Conservation (phyloP, 2,329 filamentous ascomycete genomes). For the Pseudogymnoascus sp. region DNA sequence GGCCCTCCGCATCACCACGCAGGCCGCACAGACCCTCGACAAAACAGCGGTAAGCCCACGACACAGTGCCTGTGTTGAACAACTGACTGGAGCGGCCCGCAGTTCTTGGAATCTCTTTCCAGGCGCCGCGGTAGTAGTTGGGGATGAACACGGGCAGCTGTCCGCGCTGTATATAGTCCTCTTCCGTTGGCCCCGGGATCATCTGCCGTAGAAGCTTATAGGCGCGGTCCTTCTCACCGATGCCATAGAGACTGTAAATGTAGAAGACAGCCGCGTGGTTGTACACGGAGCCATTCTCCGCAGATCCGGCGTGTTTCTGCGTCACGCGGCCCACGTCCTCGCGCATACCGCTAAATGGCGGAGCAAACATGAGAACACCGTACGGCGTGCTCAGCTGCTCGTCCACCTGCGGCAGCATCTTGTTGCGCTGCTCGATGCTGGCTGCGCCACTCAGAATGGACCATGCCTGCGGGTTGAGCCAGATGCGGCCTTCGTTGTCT, state of each 20-base stretch:
- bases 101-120: slow-evolving; percentile 40
- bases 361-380: slow-evolving; percentile 48
- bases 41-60: slow-evolving; percentile 48
- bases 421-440: slow-evolving; percentile 32
- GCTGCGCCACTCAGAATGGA: slow-evolving; percentile 47
- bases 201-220: slow-evolving; percentile 44
- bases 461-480: slow-evolving; percentile 51
- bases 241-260: slow-evolving; percentile 43
- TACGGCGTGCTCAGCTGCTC: slow-evolving; percentile 45
- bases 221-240: slow-evolving; percentile 42
- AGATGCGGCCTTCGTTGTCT: slow-evolving; percentile 47
- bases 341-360: slow-evolving; percentile 46
- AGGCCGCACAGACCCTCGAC: slow-evolving; percentile 49
- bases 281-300: slow-evolving; percentile 51
- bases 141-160: slow-evolving; percentile 51
- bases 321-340: slow-evolving; percentile 52
- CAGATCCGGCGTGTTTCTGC: slow-evolving; percentile 49
- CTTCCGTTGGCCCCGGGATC: slow-evolving; percentile 43
- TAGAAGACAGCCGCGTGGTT: slow-evolving; percentile 51
- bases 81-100: slow-evolving; percentile 48
- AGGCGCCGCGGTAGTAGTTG: slow-evolving; percentile 50
- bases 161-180: slow-evolving; percentile 44
- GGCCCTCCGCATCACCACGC: slow-evolving; percentile 39
- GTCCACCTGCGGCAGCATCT: slow-evolving; percentile 42
- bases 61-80: slow-evolving; percentile 51